Conservation (phyloP, 169 alveolate genomes). For the Plasmodium reichenowi region DNA sequence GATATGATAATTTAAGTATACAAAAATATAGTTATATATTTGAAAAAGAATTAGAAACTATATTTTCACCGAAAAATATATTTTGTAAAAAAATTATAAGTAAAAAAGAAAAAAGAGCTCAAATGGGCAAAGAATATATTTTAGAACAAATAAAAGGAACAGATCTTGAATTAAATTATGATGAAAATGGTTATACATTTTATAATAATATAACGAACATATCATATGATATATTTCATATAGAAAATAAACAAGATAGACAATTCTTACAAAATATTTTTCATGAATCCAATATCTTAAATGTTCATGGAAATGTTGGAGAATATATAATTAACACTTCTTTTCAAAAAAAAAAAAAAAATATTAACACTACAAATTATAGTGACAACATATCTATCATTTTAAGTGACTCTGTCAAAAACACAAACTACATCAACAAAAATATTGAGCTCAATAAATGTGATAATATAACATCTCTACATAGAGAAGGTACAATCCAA, state of each 20-base stretch:
- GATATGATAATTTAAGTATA: constrained; percentile 49
- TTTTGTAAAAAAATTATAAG: constrained; percentile 48
- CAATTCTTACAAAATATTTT: constrained; percentile 20
- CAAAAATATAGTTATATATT: constrained; percentile 40
- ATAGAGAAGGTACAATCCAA: constrained; percentile 39
- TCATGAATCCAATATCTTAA: constrained; percentile 18
- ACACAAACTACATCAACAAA: constrained; percentile 21
- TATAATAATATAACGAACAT: constrained; percentile 23
- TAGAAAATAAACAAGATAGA: constrained; percentile 44
- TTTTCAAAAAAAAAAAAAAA: background rate
- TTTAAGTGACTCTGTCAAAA: constrained; percentile 29
- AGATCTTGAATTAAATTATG: constrained; percentile 20
- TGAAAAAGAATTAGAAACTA: constrained; percentile 38
- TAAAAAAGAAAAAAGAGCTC: constrained; percentile 67
- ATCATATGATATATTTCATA: constrained; percentile 28
- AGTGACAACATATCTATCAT: constrained; percentile 20
- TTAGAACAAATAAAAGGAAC: constrained; percentile 50
- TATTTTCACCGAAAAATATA: constrained; percentile 38
- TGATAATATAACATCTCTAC: constrained; percentile 14
- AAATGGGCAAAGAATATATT: constrained; percentile 49
- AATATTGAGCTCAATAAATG: constrained; percentile 22
- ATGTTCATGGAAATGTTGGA: constrained; percentile 55
- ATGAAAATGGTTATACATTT: constrained; percentile 34
- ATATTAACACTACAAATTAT: background rate
- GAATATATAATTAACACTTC: constrained; percentile 49